Percentiles rank a stretch among this genome's conserved stretches.
Conservation (phyloP, 2,329 filamentous ascomycete species). For the Aulographum hederae region DNA sequence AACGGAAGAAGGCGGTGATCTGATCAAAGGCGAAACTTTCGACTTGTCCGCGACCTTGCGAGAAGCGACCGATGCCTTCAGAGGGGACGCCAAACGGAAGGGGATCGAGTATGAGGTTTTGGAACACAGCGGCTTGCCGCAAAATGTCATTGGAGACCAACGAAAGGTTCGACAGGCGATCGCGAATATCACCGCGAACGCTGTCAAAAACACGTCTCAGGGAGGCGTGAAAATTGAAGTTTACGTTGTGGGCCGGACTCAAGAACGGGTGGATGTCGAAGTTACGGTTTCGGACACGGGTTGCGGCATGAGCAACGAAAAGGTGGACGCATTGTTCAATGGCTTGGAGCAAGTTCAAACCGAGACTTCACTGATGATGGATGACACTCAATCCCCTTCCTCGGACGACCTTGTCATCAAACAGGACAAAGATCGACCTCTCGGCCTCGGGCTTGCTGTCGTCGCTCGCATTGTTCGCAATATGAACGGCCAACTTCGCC, state of each 20-base stretch:
- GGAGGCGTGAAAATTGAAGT: slow-evolving; percentile 56
- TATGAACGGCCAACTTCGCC: slow-evolving; percentile 71
- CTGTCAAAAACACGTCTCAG: slow-evolving; percentile 54
- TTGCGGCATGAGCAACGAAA: slow-evolving; percentile 38
- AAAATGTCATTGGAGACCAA: slow-evolving; percentile 58
- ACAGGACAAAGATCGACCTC: slow-evolving; percentile 24
- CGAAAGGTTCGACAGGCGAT: slow-evolving; percentile 66
- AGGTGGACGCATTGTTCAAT: slow-evolving; percentile 40
- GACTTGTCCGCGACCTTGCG: slow-evolving; percentile 50
- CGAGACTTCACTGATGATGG: slow-evolving; percentile 31
- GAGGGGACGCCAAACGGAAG: slow-evolving; percentile 58
- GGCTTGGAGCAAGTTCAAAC: slow-evolving; percentile 48
- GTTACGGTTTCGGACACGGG: slow-evolving; percentile 63
- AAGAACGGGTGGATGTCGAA: slow-evolving; percentile 46
- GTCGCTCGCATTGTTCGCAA: slow-evolving; percentile 78
- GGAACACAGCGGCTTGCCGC: slow-evolving; percentile 50
- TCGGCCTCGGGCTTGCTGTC: slow-evolving; percentile 72
- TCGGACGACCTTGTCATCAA: slow-evolving; percentile 13
- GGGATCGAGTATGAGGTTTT: slow-evolving; percentile 50
- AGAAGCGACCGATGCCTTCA: slow-evolving; percentile 64
- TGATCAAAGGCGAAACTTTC: slow-evolving; percentile 68
- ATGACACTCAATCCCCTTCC: slow-evolving; percentile 14
- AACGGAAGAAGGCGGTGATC: slow-evolving; percentile 59
- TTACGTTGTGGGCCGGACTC: slow-evolving; percentile 35
- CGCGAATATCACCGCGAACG: slow-evolving; percentile 69